Conservation (phyloP, 2,329 filamentous ascomycete species). For the Balansia obtecta region DNA sequence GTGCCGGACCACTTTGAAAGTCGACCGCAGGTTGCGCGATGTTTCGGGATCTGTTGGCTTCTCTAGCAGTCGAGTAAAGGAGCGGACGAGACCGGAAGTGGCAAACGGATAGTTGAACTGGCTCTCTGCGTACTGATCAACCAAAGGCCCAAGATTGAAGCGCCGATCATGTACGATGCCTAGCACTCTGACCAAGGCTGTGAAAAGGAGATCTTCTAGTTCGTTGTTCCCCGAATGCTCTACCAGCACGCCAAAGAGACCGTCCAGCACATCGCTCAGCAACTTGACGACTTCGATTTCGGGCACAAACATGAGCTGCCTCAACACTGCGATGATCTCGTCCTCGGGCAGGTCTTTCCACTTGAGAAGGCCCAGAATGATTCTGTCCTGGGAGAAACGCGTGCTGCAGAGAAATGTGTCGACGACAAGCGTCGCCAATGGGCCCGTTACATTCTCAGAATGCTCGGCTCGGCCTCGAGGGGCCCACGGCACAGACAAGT, state of each 20-base stretch:
- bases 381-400: conserved; percentile 82
- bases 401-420: conserved; percentile 91
- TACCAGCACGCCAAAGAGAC: conserved; percentile 81
- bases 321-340: conserved; percentile 61
- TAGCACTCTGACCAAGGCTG: conserved; percentile 75
- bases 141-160: conserved; percentile 81
- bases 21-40: conserved; percentile 73
- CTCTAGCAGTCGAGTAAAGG: conserved; percentile 71
- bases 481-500: conserved; percentile 73
- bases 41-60: conserved; percentile 74
- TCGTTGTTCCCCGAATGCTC: conserved; percentile 86
- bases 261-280: conserved; percentile 76
- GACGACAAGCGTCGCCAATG: conserved; percentile 65
- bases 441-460: conserved; percentile 64
- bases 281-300: conserved; percentile 98
- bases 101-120: conserved; percentile 91
- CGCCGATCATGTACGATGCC: conserved; percentile 89
- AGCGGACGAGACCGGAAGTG: conserved; percentile 75
- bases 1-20: conserved; percentile 89
- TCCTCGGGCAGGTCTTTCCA: conserved; percentile 70
- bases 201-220: conserved; percentile 87
- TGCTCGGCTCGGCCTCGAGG: conserved; percentile 53
- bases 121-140: conserved; percentile 81
- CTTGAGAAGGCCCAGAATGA: conserved; percentile 68
- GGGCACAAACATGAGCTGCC: conserved; percentile 81